A percentile compares a stretch with the other conserved stretches of the same genome.
phyloP scores from a whole-genome alignment of 129 eudicot genomes.

The Flaveria ramosissima region DNA sequence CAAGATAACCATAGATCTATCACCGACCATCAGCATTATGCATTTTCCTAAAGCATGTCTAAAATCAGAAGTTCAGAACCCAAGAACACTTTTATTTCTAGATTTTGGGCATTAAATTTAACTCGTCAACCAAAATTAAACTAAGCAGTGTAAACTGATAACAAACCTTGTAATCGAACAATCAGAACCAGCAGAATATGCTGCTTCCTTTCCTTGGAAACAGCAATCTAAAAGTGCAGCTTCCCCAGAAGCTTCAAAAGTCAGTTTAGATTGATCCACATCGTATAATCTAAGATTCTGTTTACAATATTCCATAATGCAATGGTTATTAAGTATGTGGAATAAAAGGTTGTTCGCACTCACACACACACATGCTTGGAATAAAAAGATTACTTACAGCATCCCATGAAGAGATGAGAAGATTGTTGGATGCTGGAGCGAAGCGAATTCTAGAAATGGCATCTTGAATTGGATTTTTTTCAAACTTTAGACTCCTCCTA shows the following conservation, averaged over 20 bases:
- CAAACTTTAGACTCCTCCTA: conserved; percentile 42
- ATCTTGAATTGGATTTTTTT: conserved; percentile 53
- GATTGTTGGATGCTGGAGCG: conserved; percentile 73
- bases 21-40: neutral
- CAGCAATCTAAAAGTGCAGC: conserved; percentile 85
- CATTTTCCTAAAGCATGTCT: neutral
- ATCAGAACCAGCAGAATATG: conserved; percentile 60
- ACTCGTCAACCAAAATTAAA: neutral
- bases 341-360: neutral
- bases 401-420: conserved; percentile 94
- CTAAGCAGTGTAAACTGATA: neutral
- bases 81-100: conserved; percentile 4
- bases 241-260: conserved; percentile 52
- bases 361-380: conserved; percentile 8
- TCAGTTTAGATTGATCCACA: conserved; percentile 54
- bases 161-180: conserved; percentile 65
- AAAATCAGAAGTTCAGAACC: conserved; percentile 2
- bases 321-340: neutral
- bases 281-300: conserved; percentile 75
- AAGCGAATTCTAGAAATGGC: conserved; percentile 74
- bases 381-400: conserved; percentile 46
- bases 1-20: neutral
- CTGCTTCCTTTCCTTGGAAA: conserved; percentile 63
- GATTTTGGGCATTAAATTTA: neutral
- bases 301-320: conserved; percentile 1